A percentile compares a stretch with the other conserved stretches of the same genome.
Conservation (phyloP, 331 rosid species). For the Ulmus americana region DNA sequence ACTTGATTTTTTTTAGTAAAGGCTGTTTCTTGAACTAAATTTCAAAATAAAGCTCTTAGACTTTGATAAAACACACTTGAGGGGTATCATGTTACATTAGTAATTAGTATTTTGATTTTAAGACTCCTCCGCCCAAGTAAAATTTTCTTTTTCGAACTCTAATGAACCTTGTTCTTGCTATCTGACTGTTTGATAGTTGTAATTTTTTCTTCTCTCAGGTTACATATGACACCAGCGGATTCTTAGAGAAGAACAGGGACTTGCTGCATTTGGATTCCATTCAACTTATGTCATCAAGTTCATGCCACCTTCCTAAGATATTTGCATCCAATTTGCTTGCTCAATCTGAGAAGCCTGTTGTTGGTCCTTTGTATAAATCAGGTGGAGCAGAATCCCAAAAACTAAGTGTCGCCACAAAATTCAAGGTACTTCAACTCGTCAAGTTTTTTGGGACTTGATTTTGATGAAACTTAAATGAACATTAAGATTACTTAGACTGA, state of each 20-base stretch:
- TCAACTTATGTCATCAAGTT: slow-evolving; percentile 87
- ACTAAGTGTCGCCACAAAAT: slow-evolving; percentile 92
- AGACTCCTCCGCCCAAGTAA: no score
- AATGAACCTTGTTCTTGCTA: slow-evolving; percentile 12
- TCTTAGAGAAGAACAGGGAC: slow-evolving; percentile 97
- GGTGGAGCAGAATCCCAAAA: slow-evolving; percentile 99
- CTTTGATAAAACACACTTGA: neutral
- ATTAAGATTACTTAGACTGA: neutral
- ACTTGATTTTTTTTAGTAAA: neutral
- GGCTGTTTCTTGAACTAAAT: neutral
- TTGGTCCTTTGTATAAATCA: slow-evolving; percentile 75
- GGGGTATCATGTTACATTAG: neutral
- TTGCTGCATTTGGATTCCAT: slow-evolving; percentile 87
- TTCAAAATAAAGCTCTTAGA: neutral
- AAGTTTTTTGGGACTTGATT: slow-evolving; percentile 11
- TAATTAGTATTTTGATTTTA: neutral
- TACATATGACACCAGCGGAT: slow-evolving; percentile 83
- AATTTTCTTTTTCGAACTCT: neutral
- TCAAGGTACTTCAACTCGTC: slow-evolving; percentile 55
- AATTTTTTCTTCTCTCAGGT: slow-evolving; percentile 57
- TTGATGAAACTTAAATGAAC: neutral
- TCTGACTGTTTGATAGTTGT: slow-evolving; percentile 38
- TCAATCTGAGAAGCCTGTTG: slow-evolving; percentile 81
- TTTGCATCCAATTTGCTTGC: slow-evolving; percentile 83
- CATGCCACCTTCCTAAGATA: slow-evolving; percentile 75